These are phyloP conservation scores for Phanerochaete sordida DNA, from an alignment of 768 basidiomycete species.

Conservation along the genomic window DNA sequence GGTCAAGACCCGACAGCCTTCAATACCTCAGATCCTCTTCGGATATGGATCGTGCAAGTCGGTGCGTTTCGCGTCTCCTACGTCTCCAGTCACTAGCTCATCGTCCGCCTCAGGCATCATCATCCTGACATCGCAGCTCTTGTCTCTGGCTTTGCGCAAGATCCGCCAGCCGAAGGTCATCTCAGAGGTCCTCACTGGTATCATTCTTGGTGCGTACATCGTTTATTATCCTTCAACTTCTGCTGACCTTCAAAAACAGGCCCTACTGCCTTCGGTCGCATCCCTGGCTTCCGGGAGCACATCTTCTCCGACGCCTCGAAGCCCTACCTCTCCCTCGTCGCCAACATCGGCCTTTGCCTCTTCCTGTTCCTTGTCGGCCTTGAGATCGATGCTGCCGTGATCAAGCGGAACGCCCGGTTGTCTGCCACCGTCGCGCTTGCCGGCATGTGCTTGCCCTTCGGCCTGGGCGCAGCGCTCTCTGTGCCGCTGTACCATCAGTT, in stretches of 20 bases:
- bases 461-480: slow-evolving; percentile 69
- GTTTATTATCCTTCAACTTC: neutral
- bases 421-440: slow-evolving; percentile 70
- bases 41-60: slow-evolving; percentile 77
- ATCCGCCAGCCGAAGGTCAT: slow-evolving; percentile 85
- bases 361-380: slow-evolving; percentile 94
- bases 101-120: slow-evolving; percentile 65
- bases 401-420: slow-evolving; percentile 71
- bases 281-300: slow-evolving; percentile 83
- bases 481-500: slow-evolving; percentile 74
- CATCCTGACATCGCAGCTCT: slow-evolving; percentile 70
- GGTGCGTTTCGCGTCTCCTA: slow-evolving; percentile 38
- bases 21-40: slow-evolving; percentile 65
- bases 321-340: slow-evolving; percentile 79
- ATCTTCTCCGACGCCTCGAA: slow-evolving; percentile 75
- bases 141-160: slow-evolving; percentile 69
- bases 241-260: slow-evolving; percentile 19
- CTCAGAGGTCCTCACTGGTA: slow-evolving; percentile 84
- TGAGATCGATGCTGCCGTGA: slow-evolving; percentile 78
- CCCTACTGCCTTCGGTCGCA: slow-evolving; percentile 67
- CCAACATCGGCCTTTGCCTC: slow-evolving; percentile 84
- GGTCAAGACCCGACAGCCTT: slow-evolving; percentile 71
- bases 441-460: slow-evolving; percentile 88
- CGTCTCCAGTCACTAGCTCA: neutral
- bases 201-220: slow-evolving; percentile 60